Base-by-base conservation (phyloP, 1,284 basidiomycete species). In the Cryptococcus sp. region DNA sequence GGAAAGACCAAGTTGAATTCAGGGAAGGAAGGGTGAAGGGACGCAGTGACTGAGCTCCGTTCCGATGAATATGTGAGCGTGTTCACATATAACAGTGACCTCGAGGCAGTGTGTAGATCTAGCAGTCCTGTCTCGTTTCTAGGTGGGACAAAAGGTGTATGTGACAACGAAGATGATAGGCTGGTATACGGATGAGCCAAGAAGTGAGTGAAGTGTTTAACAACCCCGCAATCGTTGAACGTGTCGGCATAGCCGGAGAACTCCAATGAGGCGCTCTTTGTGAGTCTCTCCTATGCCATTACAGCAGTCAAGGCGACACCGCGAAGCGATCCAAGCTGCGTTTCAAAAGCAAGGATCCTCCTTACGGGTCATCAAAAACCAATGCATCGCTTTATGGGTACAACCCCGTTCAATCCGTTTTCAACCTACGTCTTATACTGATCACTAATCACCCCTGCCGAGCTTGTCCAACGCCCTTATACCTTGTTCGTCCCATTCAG, bases 401-500 rank as follows among this genome's bases (percentile, higher is more conserved):
- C 38, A 41, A 41, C 38, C 10, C 38, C 38, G 23, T 23, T 23
- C 23, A 23, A 23, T 23, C 23, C 23, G 23, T 23, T 23, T 23
- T 23, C 38, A 41, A 10, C 10, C n/a, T 10, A n/a, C n/a, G n/a
- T 41, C 38, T 10, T 41, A 41, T 41, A 10, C 38, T 41, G 44
- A 8, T 10, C 13, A 46, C 61, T 72, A 78, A 57, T 77, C 76
- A 15, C 77, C 72, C 46, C 74, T 58, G 34, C 72, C 71, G 10
- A 95, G 83, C 78, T 95, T 95, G 68, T 93, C 92, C 66, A 96
- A 73, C 34, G 90, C 81, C 46, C 83, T 80, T 7, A 82, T 77
- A 15, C 93, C 93, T 76, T 93, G 86, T 77, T 97, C 93, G 63
- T 87, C 86, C 90, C 92, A 96, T 77, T 95, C 92, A 66, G 89